A percentile compares a stretch with the other conserved stretches of the same genome.
These are phyloP conservation scores for Ceratocystiopsis minuta DNA, from an alignment of 2,329 filamentous ascomycete species.

Conservation along the genomic window DNA sequence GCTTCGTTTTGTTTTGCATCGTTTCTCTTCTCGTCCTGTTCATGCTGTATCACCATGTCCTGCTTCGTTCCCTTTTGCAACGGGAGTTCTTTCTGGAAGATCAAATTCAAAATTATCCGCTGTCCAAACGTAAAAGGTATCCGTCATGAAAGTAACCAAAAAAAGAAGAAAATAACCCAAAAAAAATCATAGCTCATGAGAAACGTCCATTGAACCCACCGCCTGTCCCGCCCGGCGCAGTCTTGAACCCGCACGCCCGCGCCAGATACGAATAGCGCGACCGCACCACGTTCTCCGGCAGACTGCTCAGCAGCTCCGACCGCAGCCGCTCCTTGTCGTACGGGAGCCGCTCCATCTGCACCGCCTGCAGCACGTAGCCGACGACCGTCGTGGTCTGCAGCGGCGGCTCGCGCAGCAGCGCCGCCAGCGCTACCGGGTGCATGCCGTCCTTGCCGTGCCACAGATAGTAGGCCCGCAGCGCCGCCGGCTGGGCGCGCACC, in stretches of 20 bases:
- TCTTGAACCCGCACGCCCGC: slow-evolving; percentile 7
- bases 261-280: slow-evolving; percentile 15
- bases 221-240: too few relatives aligned
- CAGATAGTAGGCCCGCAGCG: slow-evolving; percentile 42
- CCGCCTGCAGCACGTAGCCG: slow-evolving; percentile 38
- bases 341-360: slow-evolving; percentile 31
- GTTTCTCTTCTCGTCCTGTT: too few relatives aligned
- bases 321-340: slow-evolving; percentile 28
- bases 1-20: too few relatives aligned
- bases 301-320: slow-evolving; percentile 22
- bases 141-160: too few relatives aligned
- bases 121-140: too few relatives aligned
- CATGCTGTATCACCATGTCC: too few relatives aligned
- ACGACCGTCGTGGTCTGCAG: slow-evolving; percentile 36
- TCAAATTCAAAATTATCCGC: too few relatives aligned
- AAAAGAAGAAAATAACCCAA: too few relatives aligned
- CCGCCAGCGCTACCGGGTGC: slow-evolving; percentile 29
- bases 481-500: slow-evolving; percentile 13
- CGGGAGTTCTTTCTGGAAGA: too few relatives aligned
- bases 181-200: too few relatives aligned
- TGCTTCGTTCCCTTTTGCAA: too few relatives aligned
- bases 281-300: slow-evolving; percentile 12
- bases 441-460: slow-evolving; percentile 40
- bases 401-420: slow-evolving; percentile 40
- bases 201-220: too few relatives aligned